Conservation (phyloP, 352 stramenopile genomes). For the Phytophthora tentaculata region DNA sequence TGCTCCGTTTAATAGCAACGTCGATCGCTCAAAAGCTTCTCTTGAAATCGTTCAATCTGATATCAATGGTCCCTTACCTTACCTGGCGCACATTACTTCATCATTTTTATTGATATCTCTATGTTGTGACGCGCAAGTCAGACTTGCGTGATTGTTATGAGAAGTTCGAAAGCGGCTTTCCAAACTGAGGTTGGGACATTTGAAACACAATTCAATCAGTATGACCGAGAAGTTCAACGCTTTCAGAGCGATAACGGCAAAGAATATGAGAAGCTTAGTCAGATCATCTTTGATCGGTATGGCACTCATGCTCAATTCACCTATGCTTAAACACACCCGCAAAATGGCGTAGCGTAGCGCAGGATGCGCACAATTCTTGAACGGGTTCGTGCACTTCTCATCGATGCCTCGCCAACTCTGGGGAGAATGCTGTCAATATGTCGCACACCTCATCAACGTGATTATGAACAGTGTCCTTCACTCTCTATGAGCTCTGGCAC, state of each 20-base stretch:
- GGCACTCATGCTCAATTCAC: slow-evolving; percentile 24
- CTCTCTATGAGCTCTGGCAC: not conserved
- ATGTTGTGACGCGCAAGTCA: not conserved
- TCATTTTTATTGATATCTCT: not conserved
- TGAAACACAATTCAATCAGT: not conserved
- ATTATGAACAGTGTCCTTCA: not conserved
- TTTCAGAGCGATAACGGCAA: slow-evolving; percentile 1
- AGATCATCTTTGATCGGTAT: slow-evolving; percentile 13
- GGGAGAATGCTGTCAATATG: not conserved
- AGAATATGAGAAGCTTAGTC: slow-evolving; percentile 11
- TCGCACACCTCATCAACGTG: not conserved
- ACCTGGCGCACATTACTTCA: not conserved
- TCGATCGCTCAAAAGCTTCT: not conserved
- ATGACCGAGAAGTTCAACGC: not conserved
- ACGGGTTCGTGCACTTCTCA: not conserved
- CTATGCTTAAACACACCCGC: slow-evolving; percentile 14
- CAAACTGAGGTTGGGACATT: not conserved
- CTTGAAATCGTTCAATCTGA: not conserved
- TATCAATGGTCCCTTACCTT: not conserved
- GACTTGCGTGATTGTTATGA: not conserved
- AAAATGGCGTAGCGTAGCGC: slow-evolving; percentile 14
- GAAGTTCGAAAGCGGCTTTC: not conserved
- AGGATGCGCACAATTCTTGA: slow-evolving; percentile 25
- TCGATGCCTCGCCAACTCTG: not conserved
- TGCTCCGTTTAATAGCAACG: too few species aligned